Conservation (phyloP, 106 monocot species). For the Vanilla planifolia region DNA sequence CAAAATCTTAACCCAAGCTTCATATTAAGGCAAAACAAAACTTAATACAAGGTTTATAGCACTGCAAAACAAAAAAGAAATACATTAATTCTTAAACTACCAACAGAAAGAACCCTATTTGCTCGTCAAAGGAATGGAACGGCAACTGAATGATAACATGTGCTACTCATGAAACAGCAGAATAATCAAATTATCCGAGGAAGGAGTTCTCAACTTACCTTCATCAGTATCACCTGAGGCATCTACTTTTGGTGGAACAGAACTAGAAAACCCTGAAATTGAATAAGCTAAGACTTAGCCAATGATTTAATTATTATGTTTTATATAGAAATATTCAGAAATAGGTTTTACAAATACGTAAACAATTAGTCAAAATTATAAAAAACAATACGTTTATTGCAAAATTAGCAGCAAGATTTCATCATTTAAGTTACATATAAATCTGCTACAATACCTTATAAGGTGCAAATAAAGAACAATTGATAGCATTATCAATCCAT, state of each 20-base stretch:
- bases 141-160: background rate
- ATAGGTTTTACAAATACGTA: background rate
- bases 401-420: background rate
- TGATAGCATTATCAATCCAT: no score
- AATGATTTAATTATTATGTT: background rate
- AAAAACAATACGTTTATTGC: background rate
- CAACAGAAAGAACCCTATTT: background rate
- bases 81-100: no score
- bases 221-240: constrained; percentile 54
- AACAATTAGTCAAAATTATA: background rate
- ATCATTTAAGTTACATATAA: no score
- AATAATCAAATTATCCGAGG: background rate
- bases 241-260: constrained; percentile 30
- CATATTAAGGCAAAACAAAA: no score
- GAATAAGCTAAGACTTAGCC: background rate
- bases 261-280: constrained; percentile 46
- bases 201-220: constrained; percentile 37
- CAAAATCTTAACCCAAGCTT: no score
- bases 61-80: no score
- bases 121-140: background rate
- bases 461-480: no score
- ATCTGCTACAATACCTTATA: no score
- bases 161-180: background rate
- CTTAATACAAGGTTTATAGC: no score
- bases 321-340: background rate